Percentiles rank a stretch among this genome's conserved stretches.
Evolutionary conservation across 768 basidiomycete genomes (phyloP).

Genomic region (Tubosaeta sp.): DNA sequence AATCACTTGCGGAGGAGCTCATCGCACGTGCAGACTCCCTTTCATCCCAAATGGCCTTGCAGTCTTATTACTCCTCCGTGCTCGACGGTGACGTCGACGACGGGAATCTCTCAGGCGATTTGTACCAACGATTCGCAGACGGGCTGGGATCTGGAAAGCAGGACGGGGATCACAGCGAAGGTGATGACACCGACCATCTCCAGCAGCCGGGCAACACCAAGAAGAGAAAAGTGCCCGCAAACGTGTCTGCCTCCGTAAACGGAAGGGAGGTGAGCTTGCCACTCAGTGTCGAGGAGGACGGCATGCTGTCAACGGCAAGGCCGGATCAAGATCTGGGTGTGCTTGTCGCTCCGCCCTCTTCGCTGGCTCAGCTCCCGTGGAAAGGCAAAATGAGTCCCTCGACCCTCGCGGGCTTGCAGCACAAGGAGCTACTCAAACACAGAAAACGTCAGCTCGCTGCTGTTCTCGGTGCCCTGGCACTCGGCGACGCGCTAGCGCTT

Average conservation of each 20-base stretch:
- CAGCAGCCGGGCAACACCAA: slow-evolving; percentile 81
- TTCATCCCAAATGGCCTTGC: slow-evolving; percentile 55
- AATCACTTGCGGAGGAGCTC: slow-evolving; percentile 53
- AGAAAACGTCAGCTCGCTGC: slow-evolving; percentile 69
- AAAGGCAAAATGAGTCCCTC: slow-evolving; percentile 52
- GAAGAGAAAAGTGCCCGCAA: slow-evolving; percentile 82
- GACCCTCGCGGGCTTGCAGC: slow-evolving; percentile 65
- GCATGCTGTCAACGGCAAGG: slow-evolving; percentile 26
- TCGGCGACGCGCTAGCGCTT: slow-evolving; percentile 66
- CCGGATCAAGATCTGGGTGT: slow-evolving; percentile 23
- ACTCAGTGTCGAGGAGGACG: slow-evolving; percentile 42
- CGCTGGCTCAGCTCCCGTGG: slow-evolving; percentile 19
- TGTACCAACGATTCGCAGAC: slow-evolving; percentile 25
- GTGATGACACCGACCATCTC: slow-evolving; percentile 63
- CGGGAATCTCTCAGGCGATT: slow-evolving; percentile 21
- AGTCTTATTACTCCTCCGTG: slow-evolving; percentile 61
- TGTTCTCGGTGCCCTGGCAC: slow-evolving; percentile 62
- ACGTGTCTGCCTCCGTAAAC: slow-evolving; percentile 39
- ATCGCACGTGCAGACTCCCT: slow-evolving; percentile 54
- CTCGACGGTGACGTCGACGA: slow-evolving; percentile 34
- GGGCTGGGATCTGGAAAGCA: slow-evolving; percentile 31
- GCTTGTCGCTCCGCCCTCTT: slow-evolving; percentile 16
- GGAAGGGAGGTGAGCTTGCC: slow-evolving; percentile 41
- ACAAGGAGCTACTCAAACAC: slow-evolving; percentile 67
- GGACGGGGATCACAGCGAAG: slow-evolving; percentile 53